These are phyloP conservation scores for Boletus rex-veris DNA, from an alignment of 768 basidiomycete species.

Conservation along the genomic window DNA sequence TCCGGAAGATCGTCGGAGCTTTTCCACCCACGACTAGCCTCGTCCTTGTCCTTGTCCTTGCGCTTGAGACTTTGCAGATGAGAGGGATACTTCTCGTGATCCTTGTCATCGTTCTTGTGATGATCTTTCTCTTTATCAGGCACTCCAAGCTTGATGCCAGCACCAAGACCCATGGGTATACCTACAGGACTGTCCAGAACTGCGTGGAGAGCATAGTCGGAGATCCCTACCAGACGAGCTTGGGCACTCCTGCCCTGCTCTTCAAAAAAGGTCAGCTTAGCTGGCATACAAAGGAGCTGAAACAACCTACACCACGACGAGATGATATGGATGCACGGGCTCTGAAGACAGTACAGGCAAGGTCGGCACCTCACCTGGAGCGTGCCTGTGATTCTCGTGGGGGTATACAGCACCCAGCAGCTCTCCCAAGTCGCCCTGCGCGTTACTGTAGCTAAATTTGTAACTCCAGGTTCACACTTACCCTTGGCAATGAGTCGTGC, in stretches of 20 bases:
- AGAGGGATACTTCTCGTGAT: conserved; percentile 30
- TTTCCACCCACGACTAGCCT: conserved; percentile 30
- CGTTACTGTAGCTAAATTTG: conserved; percentile 1
- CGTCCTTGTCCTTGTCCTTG: conserved; percentile 39
- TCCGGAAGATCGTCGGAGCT: conserved; percentile 36
- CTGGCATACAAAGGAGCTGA: neutral
- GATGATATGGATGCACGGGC: conserved; percentile 65
- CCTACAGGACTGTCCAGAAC: conserved; percentile 38
- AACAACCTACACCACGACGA: conserved; percentile 66
- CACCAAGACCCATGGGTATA: conserved; percentile 74
- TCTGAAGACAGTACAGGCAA: conserved; percentile 52
- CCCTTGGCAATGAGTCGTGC: conserved; percentile 80
- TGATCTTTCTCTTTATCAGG: conserved; percentile 42
- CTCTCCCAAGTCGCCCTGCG: conserved; percentile 69
- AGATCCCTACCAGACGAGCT: conserved; percentile 56
- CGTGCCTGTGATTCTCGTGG: conserved; percentile 30
- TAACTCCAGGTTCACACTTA: conserved; percentile 19
- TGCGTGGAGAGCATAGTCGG: neutral
- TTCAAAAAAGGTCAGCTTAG: conserved; percentile 32
- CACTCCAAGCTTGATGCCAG: conserved; percentile 68
- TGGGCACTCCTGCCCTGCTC: conserved; percentile 77
- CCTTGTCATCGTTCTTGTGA: conserved; percentile 30
- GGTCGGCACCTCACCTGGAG: conserved; percentile 21
- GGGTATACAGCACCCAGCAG: conserved; percentile 60
- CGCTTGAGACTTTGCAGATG: conserved; percentile 30